Evolutionary conservation across 2,329 filamentous ascomycete genomes (phyloP), one percentile per base, ranked within the genome.

Genomic region (Lachnellula hyalina): DNA sequence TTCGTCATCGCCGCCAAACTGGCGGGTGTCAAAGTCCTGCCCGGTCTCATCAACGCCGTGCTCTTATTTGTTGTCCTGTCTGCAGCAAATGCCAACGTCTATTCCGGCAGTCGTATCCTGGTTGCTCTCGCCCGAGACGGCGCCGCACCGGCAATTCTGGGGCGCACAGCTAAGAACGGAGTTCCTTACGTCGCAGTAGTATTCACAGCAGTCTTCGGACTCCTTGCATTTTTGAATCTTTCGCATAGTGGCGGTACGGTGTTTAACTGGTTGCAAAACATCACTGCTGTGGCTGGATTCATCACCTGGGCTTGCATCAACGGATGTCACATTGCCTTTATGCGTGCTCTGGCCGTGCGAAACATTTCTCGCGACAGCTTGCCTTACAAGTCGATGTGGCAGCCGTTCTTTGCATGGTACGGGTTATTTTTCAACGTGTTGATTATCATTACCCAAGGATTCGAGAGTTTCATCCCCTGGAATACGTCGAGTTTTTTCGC

Each of bases 21-120:
- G 17, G 86, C 85, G 32, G 85, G 85, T 41, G 83, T 89, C 54
- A 72, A 74, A 7, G 78, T 81, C 3, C 79, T 90, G 4, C 80
- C 83, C 5, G 75, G 82, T 63, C 84, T 92, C 67, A 84, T 93
- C 76, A 93, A 93, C 70, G 87, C 83, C 15, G 84, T 90, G 7
- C 81, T 93, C 9, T 76, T 93, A 21, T 89, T 87, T 0, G 88
- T 87, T 3, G 89, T 91, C 7, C 82, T 90, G 62, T 89, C 87
- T 0, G 88, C 89, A 5, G 89, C 86, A 56, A 90, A 88, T 72
- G 87, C 86, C 14, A 89, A 89, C 72, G 79, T 91, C 56, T 90
- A 89, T 73, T 87, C 85, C 42, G 84, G 83, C 56, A 85, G 81
- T 54, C 83, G 86, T 23, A 84, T 87, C 41, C 75, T 90, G 36